Evolutionary conservation across 2,329 filamentous ascomycete genomes (phyloP), one percentile per base, ranked within the genome.

Genomic region (Coleophoma crateriformis): DNA sequence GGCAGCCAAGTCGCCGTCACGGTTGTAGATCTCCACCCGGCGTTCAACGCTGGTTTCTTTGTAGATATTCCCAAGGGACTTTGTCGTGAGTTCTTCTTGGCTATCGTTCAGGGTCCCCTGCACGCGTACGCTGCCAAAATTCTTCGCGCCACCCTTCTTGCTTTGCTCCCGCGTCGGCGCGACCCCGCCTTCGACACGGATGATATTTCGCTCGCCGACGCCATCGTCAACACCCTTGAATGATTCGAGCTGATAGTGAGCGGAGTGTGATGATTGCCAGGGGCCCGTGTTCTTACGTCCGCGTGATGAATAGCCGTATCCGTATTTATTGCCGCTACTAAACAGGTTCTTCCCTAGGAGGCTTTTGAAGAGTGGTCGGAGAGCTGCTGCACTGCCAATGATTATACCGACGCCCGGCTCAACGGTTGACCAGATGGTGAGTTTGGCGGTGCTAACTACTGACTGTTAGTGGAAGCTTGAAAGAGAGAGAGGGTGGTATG

Each of bases 391-490:
- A 15, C 38, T 43, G 34, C 47, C 47, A 17, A 49, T 43, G n/a
- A 49, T 49, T 44, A 49, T 49, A 34, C 47, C 47, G 17, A 49
- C 14, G 10, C 47, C 47, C 17, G 47, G 47, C 38, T 49, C 47
- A 11, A 49, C 22, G 15, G 6, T 41, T 5, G 27, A 34, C 33
- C 38, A 22, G 19, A 49, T 44, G 11, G 40, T 40, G 22, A 49
- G 47, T 10, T 47, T 40, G 13, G 46, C 32, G 33, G 43, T 46
- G 19, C 17, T 34, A 10, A 19, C 45, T 47, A 43, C 11, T 27
- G 27, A 27, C 8, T 27, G 27, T 27, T 27, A 27, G 27, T 27
- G 27, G 27, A 27, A 10, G 6, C 2, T 27, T 7, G 27, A 27
- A 27, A 27, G 27, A 27, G 27, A 27, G 27, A 27, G 19, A 27